These are phyloP conservation scores for Przewalskia tangutica DNA, from an alignment of 257 asterid genomes.

Conservation along the genomic window DNA sequence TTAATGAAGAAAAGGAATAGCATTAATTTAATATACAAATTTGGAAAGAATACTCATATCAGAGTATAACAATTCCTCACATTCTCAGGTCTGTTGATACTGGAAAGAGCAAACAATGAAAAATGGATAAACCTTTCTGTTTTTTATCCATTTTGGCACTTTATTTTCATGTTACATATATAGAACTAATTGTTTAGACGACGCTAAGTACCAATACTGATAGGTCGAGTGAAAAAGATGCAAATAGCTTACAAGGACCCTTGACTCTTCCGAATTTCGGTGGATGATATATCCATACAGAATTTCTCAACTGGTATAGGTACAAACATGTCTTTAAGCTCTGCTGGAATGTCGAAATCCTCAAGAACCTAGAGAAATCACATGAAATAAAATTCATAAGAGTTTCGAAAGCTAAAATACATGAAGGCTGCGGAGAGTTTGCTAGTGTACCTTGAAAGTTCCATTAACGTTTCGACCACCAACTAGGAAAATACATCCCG, in stretches of 20 bases:
- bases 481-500: conserved; percentile 81
- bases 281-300: conserved; percentile 77
- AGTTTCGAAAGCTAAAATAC: not conserved
- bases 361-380: conserved; percentile 57
- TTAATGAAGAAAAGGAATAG: not conserved
- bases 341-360: conserved; percentile 65
- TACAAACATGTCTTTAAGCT: conserved; percentile 62
- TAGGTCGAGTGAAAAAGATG: not conserved
- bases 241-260: conserved; percentile 13
- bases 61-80: not conserved
- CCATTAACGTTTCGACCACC: conserved; percentile 71
- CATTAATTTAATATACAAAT: not conserved
- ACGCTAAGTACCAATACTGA: not conserved
- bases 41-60: not conserved
- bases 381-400: not conserved
- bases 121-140: not conserved
- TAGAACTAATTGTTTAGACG: not conserved
- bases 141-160: no score
- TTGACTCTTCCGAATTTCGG: conserved; percentile 57
- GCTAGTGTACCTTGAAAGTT: conserved; percentile 50
- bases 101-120: not conserved
- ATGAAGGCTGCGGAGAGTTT: not conserved
- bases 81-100: not conserved
- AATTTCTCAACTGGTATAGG: conserved; percentile 67
- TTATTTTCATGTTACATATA: not conserved